Conservation (phyloP, 2,329 filamentous ascomycete species). For the Cryphonectria carpinicola region DNA sequence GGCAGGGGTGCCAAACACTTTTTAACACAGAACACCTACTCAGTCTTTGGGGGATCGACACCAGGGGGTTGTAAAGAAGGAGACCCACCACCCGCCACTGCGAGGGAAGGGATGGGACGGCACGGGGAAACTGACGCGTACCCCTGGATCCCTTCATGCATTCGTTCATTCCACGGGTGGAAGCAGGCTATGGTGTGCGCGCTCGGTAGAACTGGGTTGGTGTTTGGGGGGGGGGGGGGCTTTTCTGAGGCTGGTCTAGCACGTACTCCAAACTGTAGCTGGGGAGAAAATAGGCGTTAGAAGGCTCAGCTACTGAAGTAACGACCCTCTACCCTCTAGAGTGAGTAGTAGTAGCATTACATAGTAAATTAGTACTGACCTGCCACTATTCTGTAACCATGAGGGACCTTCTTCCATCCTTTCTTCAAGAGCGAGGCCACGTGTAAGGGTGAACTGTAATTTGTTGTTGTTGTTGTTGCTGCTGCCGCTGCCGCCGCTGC, state of each 20-base stretch:
- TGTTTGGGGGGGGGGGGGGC: background rate
- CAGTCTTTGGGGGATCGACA: background rate
- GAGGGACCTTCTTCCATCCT: background rate
- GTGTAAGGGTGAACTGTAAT: background rate
- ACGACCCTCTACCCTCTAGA: background rate
- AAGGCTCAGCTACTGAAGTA: background rate
- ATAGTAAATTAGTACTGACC: background rate
- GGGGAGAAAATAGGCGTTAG: background rate
- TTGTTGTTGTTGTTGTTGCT: background rate
- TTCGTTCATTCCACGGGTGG: background rate
- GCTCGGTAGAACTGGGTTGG: background rate
- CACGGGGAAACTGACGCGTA: background rate
- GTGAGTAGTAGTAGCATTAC: background rate
- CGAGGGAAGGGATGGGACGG: constrained; percentile 7
- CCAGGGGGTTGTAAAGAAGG: background rate
- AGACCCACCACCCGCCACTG: background rate
- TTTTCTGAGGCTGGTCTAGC: background rate
- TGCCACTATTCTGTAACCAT: background rate
- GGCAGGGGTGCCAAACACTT: background rate
- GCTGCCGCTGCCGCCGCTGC: too few species aligned
- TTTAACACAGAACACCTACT: background rate
- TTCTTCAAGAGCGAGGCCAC: too few species aligned
- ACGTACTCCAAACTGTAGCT: too few species aligned
- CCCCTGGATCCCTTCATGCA: background rate
- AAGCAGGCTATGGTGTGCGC: background rate